phyloP scores from a whole-genome alignment of 1,284 basidiomycete species.

The Stygiomarasmius scandens region DNA sequence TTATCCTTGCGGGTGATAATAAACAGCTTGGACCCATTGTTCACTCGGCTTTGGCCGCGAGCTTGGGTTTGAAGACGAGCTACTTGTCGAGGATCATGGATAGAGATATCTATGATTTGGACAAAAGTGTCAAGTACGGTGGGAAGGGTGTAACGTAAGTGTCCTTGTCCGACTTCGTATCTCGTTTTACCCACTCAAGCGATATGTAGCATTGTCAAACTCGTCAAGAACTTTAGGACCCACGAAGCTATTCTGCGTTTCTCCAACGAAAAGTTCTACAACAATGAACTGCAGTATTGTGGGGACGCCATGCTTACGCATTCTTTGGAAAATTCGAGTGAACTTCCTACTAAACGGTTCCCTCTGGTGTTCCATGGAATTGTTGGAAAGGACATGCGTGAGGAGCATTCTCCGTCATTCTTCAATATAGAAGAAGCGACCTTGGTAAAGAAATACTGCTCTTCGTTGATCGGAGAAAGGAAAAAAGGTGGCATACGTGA shows the following conservation, averaged over 20 bases:
- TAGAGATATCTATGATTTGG: conserved; percentile 42
- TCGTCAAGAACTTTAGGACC: conserved; percentile 62
- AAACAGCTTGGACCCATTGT: conserved; percentile 63
- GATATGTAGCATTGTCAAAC: conserved; percentile 53
- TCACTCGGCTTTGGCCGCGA: conserved; percentile 45
- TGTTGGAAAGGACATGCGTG: conserved; percentile 60
- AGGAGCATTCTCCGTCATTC: conserved; percentile 65
- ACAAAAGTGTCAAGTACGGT: conserved; percentile 28
- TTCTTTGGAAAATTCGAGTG: conserved; percentile 40
- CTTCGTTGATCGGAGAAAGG: conserved; percentile 30
- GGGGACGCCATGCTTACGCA: conserved; percentile 43
- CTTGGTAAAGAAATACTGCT: conserved; percentile 54
- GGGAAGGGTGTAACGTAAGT: conserved; percentile 41
- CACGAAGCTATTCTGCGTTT: conserved; percentile 57
- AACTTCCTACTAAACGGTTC: conserved; percentile 49
- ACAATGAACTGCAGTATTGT: conserved; percentile 49
- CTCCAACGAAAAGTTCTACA: conserved; percentile 60
- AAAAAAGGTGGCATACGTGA: conserved; percentile 26
- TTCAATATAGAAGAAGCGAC: conserved; percentile 63
- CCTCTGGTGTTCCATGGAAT: conserved; percentile 64
- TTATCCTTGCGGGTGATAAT: conserved; percentile 60
- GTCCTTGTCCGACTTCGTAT: not conserved
- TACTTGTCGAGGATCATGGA: conserved; percentile 58
- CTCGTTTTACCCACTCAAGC: not conserved
- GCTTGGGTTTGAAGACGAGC: conserved; percentile 49